Evolutionary conservation across 2,329 filamentous ascomycete genomes (phyloP).

Genomic region (Tolypocladium pustulatum): DNA sequence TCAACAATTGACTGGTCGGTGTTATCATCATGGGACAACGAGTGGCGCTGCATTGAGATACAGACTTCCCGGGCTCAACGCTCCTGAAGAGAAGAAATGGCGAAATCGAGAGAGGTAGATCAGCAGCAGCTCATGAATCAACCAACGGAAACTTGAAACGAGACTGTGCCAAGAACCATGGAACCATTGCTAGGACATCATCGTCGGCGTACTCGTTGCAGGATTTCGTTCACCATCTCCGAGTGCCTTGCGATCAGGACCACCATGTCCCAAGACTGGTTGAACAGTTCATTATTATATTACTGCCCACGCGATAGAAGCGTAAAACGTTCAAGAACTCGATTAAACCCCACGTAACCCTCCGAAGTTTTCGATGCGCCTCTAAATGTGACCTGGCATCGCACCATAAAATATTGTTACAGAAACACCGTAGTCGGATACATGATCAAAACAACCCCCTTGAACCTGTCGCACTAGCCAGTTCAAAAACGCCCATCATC

Average conservation of each 20-base stretch:
- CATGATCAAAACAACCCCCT: not conserved
- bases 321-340: not conserved
- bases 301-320: not conserved
- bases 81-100: not conserved
- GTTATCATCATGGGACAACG: not conserved
- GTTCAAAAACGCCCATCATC: not conserved
- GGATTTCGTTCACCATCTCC: not conserved
- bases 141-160: not conserved
- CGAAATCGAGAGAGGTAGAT: not conserved
- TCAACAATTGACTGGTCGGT: conserved; percentile 13
- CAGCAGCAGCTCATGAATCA: not conserved
- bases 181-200: no score
- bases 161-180: not conserved
- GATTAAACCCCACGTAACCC: not conserved
- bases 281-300: not conserved
- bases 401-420: not conserved
- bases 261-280: not conserved
- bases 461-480: not conserved
- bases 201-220: not conserved
- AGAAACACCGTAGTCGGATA: not conserved
- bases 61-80: conserved; percentile 15
- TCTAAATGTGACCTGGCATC: not conserved
- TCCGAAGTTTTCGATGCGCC: not conserved
- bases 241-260: not conserved
- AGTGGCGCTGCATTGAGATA: not conserved